Conservation (phyloP, 169 alveolate species). For the Babesia bigemina region DNA sequence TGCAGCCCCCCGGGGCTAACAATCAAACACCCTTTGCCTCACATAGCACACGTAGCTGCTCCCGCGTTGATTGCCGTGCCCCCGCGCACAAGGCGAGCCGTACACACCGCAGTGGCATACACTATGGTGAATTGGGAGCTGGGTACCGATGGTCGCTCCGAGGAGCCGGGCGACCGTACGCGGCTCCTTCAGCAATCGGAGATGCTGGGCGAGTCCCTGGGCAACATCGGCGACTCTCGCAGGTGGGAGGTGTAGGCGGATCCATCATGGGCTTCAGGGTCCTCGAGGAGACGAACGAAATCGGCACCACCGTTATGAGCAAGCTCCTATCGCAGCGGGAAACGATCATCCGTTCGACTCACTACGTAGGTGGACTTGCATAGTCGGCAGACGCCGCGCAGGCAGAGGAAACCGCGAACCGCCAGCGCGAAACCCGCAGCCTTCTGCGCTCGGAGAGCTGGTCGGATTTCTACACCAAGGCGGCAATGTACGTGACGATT, state of each 20-base stretch:
- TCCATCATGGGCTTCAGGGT: slow-evolving; percentile 14
- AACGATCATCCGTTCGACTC: slow-evolving; percentile 60
- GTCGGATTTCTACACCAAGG: slow-evolving; percentile 68
- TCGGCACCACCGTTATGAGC: slow-evolving; percentile 67
- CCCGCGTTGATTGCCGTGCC: background rate
- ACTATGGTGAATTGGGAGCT: slow-evolving; percentile 22
- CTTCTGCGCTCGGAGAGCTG: slow-evolving; percentile 54
- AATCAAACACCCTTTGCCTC: background rate
- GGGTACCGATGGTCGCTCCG: slow-evolving; percentile 19
- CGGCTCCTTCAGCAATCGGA: slow-evolving; percentile 57
- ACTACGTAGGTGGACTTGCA: slow-evolving; percentile 23
- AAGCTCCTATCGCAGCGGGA: slow-evolving; percentile 66
- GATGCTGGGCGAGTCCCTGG: slow-evolving; percentile 42
- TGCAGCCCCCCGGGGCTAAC: slow-evolving; percentile 88
- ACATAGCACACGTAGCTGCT: background rate
- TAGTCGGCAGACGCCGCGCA: background rate
- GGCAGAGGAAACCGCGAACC: slow-evolving; percentile 47
- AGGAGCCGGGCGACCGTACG: slow-evolving; percentile 57
- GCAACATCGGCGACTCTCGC: slow-evolving; percentile 53
- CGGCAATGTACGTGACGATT: slow-evolving; percentile 56
- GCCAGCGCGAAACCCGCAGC: slow-evolving; percentile 62
- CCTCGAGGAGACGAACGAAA: slow-evolving; percentile 55
- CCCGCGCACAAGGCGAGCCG: background rate
- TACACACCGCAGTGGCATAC: slow-evolving; percentile 10
- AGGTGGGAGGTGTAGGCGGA: slow-evolving; percentile 4